Conservation (phyloP, 2,329 filamentous ascomycete genomes). For the Trichoderma atrobrunneum region DNA sequence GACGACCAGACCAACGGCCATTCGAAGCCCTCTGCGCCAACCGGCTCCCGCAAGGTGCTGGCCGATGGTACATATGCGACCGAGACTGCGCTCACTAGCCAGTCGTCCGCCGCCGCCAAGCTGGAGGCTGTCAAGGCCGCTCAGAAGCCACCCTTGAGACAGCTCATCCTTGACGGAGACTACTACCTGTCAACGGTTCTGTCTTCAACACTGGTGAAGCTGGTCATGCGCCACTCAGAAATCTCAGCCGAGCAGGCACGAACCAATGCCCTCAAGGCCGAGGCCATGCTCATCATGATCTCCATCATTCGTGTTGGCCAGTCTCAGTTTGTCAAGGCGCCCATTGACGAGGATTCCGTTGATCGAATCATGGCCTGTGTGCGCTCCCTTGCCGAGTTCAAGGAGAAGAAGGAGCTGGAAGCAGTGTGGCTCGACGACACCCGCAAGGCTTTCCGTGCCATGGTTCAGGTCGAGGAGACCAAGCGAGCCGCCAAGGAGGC, state of each 20-base stretch:
- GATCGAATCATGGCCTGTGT: constrained; percentile 98
- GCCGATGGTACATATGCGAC: constrained; percentile 98
- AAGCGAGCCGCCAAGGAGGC: constrained; percentile 96
- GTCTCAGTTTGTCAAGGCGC: constrained; percentile 96
- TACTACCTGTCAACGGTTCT: constrained; percentile 94
- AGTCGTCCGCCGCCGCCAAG: constrained; percentile 84
- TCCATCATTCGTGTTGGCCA: constrained; percentile 97
- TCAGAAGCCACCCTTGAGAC: constrained; percentile 89
- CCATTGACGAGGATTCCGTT: constrained; percentile 97
- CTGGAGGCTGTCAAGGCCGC: constrained; percentile 96
- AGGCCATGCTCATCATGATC: constrained; percentile 99
- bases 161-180: constrained; percentile 94
- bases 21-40: constrained; percentile 70
- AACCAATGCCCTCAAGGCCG: constrained; percentile 89
- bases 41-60: constrained; percentile 84
- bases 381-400: constrained; percentile 85
- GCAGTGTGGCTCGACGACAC: constrained; percentile 93
- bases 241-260: constrained; percentile 82
- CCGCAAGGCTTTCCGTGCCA: constrained; percentile 89
- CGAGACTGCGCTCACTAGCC: constrained; percentile 90
- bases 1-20: constrained; percentile 74
- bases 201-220: constrained; percentile 92
- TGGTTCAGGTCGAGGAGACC: constrained; percentile 97
- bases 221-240: constrained; percentile 96
- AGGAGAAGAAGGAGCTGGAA: constrained; percentile 85